phyloP scores from a whole-genome alignment of 2,329 filamentous ascomycete genomes.

The Blastomyces silverae region DNA sequence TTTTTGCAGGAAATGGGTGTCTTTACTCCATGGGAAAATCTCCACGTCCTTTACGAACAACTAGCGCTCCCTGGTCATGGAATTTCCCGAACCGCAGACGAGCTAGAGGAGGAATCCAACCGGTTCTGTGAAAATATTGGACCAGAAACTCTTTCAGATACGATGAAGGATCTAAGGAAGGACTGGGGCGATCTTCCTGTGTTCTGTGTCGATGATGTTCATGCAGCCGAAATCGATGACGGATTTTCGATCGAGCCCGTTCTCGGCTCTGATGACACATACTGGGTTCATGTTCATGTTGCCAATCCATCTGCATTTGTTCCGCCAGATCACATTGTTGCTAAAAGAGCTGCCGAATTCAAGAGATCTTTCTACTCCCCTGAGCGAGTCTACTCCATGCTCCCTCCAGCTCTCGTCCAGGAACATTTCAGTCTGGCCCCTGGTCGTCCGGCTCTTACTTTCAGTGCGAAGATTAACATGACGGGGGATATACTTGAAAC shows the following conservation, averaged over 20 bases:
- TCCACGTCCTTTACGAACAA: constrained; percentile 46
- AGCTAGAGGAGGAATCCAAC: constrained; percentile 29
- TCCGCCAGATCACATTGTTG: constrained; percentile 44
- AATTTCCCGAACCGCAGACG: constrained; percentile 29
- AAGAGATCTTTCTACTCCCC: constrained; percentile 49
- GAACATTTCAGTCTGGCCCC: constrained; percentile 48
- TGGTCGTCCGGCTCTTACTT: constrained; percentile 53
- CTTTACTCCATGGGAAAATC: constrained; percentile 53
- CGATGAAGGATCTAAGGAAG: constrained; percentile 50
- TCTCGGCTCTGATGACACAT: constrained; percentile 38
- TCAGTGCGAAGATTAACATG: constrained; percentile 51
- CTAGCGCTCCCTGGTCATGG: constrained; percentile 47
- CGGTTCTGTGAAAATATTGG: constrained; percentile 26
- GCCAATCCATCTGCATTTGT: constrained; percentile 60
- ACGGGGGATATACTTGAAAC: constrained; percentile 50
- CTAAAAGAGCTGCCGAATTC: constrained; percentile 51
- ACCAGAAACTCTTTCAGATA: constrained; percentile 41
- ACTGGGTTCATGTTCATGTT: constrained; percentile 58
- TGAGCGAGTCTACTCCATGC: constrained; percentile 51
- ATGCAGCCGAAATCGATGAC: constrained; percentile 56
- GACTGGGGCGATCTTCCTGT: constrained; percentile 53
- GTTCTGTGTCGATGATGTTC: constrained; percentile 53
- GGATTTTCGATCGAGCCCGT: constrained; percentile 53
- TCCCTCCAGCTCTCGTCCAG: constrained; percentile 47
- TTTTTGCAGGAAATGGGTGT: constrained; percentile 58